A percentile compares a stretch with the other conserved stretches of the same genome.
phyloP scores from a whole-genome alignment of 495 filamentous ascomycete species.

The Podospora anserina region DNA sequence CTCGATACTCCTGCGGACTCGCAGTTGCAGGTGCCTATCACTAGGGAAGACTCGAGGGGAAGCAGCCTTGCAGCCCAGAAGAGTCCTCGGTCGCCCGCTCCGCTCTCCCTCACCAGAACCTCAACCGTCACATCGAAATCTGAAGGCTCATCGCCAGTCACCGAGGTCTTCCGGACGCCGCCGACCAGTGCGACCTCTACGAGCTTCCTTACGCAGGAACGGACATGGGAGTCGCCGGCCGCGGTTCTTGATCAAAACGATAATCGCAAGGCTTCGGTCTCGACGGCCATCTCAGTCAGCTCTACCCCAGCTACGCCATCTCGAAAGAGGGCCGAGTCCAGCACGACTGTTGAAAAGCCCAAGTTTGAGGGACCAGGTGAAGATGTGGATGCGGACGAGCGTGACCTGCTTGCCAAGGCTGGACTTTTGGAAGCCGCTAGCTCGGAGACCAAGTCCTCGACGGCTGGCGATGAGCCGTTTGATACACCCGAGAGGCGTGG shows the following conservation, averaged over 20 bases:
- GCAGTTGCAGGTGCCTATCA: conserved; percentile 22
- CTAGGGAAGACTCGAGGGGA: conserved; percentile 30
- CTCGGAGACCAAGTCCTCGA: conserved; percentile 22
- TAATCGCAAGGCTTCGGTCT: conserved; percentile 41
- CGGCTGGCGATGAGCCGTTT: conserved; percentile 28
- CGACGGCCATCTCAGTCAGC: conserved; percentile 40
- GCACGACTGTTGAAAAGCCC: conserved; percentile 22
- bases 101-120: conserved; percentile 31
- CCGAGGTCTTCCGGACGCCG: conserved; percentile 47
- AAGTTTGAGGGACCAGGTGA: conserved; percentile 30
- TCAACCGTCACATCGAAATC: conserved; percentile 33
- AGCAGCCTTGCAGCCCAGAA: conserved; percentile 29
- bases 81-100: conserved; percentile 33
- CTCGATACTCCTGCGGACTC: conserved; percentile 35
- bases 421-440: conserved; percentile 41
- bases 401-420: conserved; percentile 49
- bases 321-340: conserved; percentile 24
- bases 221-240: conserved; percentile 53
- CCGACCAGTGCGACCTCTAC: conserved; percentile 44
- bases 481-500: conserved; percentile 35
- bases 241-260: conserved; percentile 38
- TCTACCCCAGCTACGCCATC: conserved; percentile 33
- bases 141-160: conserved; percentile 33
- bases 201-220: conserved; percentile 47
- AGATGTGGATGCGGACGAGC: conserved; percentile 49